A percentile compares a stretch with the other conserved stretches of the same genome.
phyloP scores from a whole-genome alignment of 768 basidiomycete species.

The Podaxis carcinomalis region DNA sequence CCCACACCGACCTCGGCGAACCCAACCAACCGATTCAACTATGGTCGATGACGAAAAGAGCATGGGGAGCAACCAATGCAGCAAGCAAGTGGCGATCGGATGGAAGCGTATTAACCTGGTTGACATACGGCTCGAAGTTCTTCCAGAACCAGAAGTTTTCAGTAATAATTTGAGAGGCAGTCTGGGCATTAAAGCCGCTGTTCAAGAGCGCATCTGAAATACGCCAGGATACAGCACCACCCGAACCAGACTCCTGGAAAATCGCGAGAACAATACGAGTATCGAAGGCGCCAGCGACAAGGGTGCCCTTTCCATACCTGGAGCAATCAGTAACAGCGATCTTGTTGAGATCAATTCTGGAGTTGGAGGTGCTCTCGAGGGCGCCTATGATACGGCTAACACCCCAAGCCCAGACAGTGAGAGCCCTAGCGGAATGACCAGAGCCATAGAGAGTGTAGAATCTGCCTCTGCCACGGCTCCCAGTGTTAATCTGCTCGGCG shows the following conservation, averaged over 20 bases:
- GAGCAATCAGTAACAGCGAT: slow-evolving; percentile 59
- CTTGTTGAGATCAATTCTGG: slow-evolving; percentile 39
- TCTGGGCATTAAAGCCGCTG: slow-evolving; percentile 42
- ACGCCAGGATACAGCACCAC: slow-evolving; percentile 57
- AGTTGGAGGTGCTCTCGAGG: slow-evolving; percentile 40
- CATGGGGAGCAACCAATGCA: slow-evolving; percentile 52
- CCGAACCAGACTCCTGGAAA: slow-evolving; percentile 59
- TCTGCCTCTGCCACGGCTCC: slow-evolving; percentile 48
- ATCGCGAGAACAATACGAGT: slow-evolving; percentile 54
- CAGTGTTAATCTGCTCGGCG: slow-evolving; percentile 37
- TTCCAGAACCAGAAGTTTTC: slow-evolving; percentile 64
- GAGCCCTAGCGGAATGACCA: slow-evolving; percentile 41
- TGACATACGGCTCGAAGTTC: slow-evolving; percentile 44
- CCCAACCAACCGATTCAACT: slow-evolving; percentile 54
- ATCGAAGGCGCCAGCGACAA: slow-evolving; percentile 57
- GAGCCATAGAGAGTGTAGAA: slow-evolving; percentile 55
- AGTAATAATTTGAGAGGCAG: slow-evolving; percentile 50
- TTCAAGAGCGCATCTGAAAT: slow-evolving; percentile 44
- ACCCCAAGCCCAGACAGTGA: slow-evolving; percentile 64
- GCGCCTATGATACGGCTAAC: slow-evolving; percentile 56
- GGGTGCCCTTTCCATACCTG: slow-evolving; percentile 56
- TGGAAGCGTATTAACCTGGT: slow-evolving; percentile 40
- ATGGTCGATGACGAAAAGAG: slow-evolving; percentile 50
- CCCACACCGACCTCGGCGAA: slow-evolving; percentile 42
- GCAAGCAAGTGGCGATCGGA: slow-evolving; percentile 58